phyloP scores from a whole-genome alignment of 768 basidiomycete species.

The Sistotremastrum suecicum region DNA sequence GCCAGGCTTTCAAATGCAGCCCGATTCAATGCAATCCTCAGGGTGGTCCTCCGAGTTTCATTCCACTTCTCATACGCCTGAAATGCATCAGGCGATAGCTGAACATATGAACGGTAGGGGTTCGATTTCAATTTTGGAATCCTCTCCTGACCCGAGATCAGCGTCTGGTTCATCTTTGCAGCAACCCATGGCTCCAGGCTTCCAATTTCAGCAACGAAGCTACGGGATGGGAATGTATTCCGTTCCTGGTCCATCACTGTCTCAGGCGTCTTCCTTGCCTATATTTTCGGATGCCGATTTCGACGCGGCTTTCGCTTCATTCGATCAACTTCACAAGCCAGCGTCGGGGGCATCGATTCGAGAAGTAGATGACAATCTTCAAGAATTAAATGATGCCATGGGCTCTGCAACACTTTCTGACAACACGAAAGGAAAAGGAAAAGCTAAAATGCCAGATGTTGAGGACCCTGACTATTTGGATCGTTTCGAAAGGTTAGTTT shows the following conservation, averaged over 20 bases:
- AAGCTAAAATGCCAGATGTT: constrained; percentile 8
- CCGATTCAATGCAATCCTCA: not conserved
- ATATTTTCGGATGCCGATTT: constrained; percentile 49
- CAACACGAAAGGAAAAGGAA: constrained; percentile 5
- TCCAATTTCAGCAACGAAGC: not conserved
- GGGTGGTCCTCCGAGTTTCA: constrained; percentile 4
- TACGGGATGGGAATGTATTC: constrained; percentile 12
- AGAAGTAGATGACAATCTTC: constrained; percentile 32
- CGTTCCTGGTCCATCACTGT: constrained; percentile 2
- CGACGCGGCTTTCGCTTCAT: constrained; percentile 71
- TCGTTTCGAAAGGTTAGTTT: constrained; percentile 31
- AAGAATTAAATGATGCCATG: constrained; percentile 25
- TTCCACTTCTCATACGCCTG: not conserved
- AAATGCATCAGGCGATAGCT: too few relatives aligned
- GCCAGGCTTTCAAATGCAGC: constrained; percentile 1
- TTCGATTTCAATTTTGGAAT: constrained; percentile 13
- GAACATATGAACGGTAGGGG: constrained; percentile 6
- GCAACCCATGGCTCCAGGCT: not conserved
- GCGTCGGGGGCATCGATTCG: constrained; percentile 34
- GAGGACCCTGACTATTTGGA: constrained; percentile 19
- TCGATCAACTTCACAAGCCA: constrained; percentile 29
- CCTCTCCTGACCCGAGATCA: constrained; percentile 8
- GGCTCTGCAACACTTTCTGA: constrained; percentile 22
- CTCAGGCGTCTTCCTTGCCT: constrained; percentile 10
- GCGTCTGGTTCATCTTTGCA: not conserved